Conservation (phyloP, 1,284 basidiomycete species). For the Farysia itapuensis region DNA sequence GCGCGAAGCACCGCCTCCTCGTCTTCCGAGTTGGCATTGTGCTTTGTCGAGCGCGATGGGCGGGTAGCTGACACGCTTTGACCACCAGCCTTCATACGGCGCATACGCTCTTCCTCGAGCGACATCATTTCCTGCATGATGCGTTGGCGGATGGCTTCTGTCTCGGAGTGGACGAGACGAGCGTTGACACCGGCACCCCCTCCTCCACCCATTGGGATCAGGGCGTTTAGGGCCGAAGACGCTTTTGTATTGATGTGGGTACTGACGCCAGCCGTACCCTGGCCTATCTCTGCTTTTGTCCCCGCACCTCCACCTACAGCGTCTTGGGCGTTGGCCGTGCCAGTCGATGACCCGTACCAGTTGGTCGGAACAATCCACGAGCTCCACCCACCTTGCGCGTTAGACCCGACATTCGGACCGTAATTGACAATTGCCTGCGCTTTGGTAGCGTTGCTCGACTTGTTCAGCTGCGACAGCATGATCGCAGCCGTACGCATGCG, state of each 20-base stretch:
- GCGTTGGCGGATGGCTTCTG: slow-evolving; percentile 80
- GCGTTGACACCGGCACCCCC: slow-evolving; percentile 17
- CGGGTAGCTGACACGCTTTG: slow-evolving; percentile 22
- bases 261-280: slow-evolving; percentile 42
- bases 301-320: slow-evolving; percentile 18
- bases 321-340: slow-evolving; percentile 3
- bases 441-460: slow-evolving; percentile 39
- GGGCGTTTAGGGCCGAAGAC: neutral
- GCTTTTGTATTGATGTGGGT: slow-evolving; percentile 22
- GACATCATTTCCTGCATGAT: slow-evolving; percentile 99
- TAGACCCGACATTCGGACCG: slow-evolving; percentile 30
- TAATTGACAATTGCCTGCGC: slow-evolving; percentile 48
- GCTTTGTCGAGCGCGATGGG: slow-evolving; percentile 1
- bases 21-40: slow-evolving; percentile 76
- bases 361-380: slow-evolving; percentile 54
- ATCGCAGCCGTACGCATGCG: slow-evolving; percentile 97
- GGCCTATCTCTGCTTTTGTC: slow-evolving; percentile 38
- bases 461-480: slow-evolving; percentile 94
- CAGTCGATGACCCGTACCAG: slow-evolving; percentile 28
- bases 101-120: slow-evolving; percentile 93
- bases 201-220: slow-evolving; percentile 8
- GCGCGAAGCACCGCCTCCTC: slow-evolving; percentile 77
- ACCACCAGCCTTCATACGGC: slow-evolving; percentile 76
- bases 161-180: slow-evolving; percentile 48
- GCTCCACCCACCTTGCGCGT: slow-evolving; percentile 51